A percentile compares a stretch with the other conserved stretches of the same genome.
Conservation (phyloP, 2,329 filamentous ascomycete species). For the Grosmannia serpens region DNA sequence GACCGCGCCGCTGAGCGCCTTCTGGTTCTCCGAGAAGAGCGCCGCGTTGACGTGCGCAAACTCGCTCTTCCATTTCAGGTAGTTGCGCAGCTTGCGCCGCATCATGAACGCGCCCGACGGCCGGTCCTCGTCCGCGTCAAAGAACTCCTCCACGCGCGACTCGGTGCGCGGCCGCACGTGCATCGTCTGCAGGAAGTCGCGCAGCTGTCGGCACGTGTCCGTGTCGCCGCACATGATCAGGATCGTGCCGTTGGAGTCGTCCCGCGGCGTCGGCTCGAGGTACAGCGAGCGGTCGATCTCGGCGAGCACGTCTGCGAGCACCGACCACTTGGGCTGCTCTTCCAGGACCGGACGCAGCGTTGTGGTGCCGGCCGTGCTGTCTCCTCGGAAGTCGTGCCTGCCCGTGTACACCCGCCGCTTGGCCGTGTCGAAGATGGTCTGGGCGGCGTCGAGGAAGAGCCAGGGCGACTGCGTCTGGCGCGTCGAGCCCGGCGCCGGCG, state of each 20-base stretch:
- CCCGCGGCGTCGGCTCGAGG: constrained; percentile 59
- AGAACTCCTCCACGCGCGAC: constrained; percentile 30
- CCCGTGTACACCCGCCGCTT: constrained; percentile 78
- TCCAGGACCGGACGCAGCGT: constrained; percentile 73
- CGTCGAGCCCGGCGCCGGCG: constrained; percentile 76
- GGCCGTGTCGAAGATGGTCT: constrained; percentile 86
- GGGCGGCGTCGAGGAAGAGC: constrained; percentile 90
- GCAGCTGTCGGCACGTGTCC: constrained; percentile 73
- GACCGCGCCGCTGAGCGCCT: constrained; percentile 55
- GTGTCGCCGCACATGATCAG: constrained; percentile 92
- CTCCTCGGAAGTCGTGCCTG: constrained; percentile 39
- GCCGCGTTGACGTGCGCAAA: constrained; percentile 75
- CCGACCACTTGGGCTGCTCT: constrained; percentile 86
- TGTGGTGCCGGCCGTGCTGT: constrained; percentile 15
- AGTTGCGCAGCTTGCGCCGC: constrained; percentile 74
- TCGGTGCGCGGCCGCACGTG: constrained; percentile 51
- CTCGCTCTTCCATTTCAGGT: constrained; percentile 81
- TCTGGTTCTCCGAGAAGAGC: constrained; percentile 71
- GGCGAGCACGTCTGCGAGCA: constrained; percentile 79
- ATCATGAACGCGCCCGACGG: constrained; percentile 81
- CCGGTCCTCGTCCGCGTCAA: constrained; percentile 42
- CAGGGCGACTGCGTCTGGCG: constrained; percentile 86
- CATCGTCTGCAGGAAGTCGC: constrained; percentile 89
- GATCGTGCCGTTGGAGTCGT: constrained; percentile 84
- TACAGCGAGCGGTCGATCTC: constrained; percentile 84